Base-by-base conservation (phyloP, 2,329 filamentous ascomycete species). In the Tympanopsis confertula region DNA sequence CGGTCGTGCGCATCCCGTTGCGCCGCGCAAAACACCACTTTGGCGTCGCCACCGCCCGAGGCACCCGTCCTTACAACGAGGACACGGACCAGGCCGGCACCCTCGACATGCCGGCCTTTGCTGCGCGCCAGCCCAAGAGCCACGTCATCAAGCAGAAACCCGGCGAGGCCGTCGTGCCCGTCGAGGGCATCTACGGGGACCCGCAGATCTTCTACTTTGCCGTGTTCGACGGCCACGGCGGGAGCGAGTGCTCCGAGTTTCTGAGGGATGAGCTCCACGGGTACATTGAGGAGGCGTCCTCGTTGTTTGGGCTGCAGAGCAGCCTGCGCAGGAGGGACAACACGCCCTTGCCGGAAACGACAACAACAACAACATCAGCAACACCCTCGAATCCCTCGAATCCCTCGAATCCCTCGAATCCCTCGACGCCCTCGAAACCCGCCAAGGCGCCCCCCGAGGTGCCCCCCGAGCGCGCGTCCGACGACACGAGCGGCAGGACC, bases 131-230 rank as follows among this genome's bases (percentile, higher is more conserved):
- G 4, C 88, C 89, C 12, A 70, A 85, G 43, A 79, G 71, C 48
- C 49, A 71, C 41, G 54, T 58, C 35, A 61, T 69, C 38, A 61
- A 57, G 36, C 68, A 66, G 45, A 66, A 59, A 29, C 57, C 61
- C 18, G 72, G 66, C 43, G 77, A 77, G 58, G 78, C 72, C 36
- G 85, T 73, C n/a, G n/a, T 26, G 18, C 75, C 69, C 7, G 85
- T 86, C 4, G 83, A 85, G 41, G 83, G 80, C 45, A 76, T 83
- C 2, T 83, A 76, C 44, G 89, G 89, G 2, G 89, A 96, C 53
- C 89, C 89, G 1, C 89, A 96, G 55, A 81, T 96, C 22, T 98
- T 98, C 59, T 98, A 96, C 58, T 98, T 95, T 68, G 88, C 76
- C 1, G 79, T 96, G 1, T 98, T 96, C 52, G 91, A 98, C 58